These are phyloP conservation scores for Akanthomyces lecanii DNA, from an alignment of 2,329 filamentous ascomycete genomes.

Conservation along the genomic window DNA sequence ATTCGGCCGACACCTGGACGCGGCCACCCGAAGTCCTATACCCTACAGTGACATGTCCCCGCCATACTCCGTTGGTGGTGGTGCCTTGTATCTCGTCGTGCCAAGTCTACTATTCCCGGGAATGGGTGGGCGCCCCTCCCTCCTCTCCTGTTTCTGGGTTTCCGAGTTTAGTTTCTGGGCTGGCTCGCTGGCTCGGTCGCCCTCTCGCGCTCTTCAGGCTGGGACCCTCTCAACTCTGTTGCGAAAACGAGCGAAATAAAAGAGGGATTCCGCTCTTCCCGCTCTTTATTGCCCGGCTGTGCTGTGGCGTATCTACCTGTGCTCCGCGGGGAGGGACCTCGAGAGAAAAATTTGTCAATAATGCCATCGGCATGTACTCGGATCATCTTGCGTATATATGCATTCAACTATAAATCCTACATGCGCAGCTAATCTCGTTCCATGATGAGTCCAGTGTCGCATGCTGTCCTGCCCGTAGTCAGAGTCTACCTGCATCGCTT, in stretches of 20 bases:
- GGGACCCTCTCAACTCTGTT: neutral
- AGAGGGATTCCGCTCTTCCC: slow-evolving; percentile 7
- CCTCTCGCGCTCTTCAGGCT: neutral
- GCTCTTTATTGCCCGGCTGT: neutral
- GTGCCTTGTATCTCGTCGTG: slow-evolving; percentile 5
- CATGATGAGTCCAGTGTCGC: too few species aligned
- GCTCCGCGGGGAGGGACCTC: neutral
- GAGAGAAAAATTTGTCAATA: too few species aligned
- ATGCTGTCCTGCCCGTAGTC: neutral
- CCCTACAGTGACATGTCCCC: neutral
- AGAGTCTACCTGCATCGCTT: neutral
- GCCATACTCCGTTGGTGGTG: neutral
- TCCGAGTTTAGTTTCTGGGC: too few species aligned
- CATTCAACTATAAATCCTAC: too few species aligned
- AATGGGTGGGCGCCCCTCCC: neutral
- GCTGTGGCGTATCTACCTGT: neutral
- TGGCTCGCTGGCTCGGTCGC: neutral
- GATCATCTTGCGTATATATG: too few species aligned
- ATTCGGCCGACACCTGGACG: slow-evolving; percentile 1
- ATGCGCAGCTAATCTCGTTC: too few species aligned
- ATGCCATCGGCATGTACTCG: too few species aligned
- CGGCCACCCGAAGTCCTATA: neutral
- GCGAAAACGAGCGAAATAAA: neutral
- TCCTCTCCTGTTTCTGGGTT: neutral
- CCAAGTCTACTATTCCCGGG: slow-evolving; percentile 14